Base-by-base conservation (phyloP, 192 early-diverging fungal species). In the Haplosporangium gracile region DNA sequence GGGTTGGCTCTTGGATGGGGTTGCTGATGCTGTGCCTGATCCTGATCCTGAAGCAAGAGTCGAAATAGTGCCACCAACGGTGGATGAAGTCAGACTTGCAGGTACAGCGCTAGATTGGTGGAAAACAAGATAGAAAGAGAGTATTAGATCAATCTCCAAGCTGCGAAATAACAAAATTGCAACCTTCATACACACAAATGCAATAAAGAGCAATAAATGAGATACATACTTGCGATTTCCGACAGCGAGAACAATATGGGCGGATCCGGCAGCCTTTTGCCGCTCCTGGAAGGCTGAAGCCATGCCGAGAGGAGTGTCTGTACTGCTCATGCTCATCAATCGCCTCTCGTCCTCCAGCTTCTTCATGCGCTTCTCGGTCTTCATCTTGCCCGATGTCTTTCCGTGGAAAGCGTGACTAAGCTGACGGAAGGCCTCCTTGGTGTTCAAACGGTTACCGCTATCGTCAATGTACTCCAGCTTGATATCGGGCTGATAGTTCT, bases 371-470 rank as follows among this genome's bases (percentile, higher is more conserved):
- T 97, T 97, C 78, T 99, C 98, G 10, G 95, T 97, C 92, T 99
- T 99, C 87, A 93, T 93, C 82, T 98, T 98, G 45, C 98, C 98
- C 47, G 95, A 95, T 10, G 93, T 92, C 75, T 97, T 96, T 22
- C 98, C 98, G 82, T 99, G 98, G 93, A 99, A 99, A 69, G 96
- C 97, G 68, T 99, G 98, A 49, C 97, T 97, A 42, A 97, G 86
- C 76, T 94, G 93, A 77, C 95, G 92, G 88, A 96, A 99, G 1
- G 98, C 98, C 82, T 99, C 97, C 85, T 98, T 98, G 40, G 94
- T 92, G 22, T 90, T 94, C 85, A 99, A 82, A 42, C 91, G 85
- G 74, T 95, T 91, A 13, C 98, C 98, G 43, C 91, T 91, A 68
- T 96, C 96, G 87, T 99, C 98, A n/a, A 93, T 91, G 82, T 99